These are phyloP conservation scores for Alliaria petiolata DNA, from an alignment of 345 rosid species.

Conservation along the genomic window DNA sequence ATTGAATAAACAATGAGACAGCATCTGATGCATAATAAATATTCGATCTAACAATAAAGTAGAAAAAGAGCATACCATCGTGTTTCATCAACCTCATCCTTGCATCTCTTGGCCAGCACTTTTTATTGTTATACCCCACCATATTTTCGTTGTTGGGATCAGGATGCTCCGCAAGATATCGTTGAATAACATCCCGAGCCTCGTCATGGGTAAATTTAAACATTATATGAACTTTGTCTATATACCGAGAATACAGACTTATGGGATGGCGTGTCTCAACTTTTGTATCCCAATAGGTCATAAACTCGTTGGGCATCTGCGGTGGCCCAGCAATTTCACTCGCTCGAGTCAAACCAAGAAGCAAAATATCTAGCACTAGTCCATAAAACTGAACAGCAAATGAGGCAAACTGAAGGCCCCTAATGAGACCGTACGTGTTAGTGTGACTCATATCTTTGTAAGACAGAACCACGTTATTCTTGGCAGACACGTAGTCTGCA, in stretches of 20 bases:
- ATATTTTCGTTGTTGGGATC: conserved; percentile 99
- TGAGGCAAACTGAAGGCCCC: conserved; percentile 99
- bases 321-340: conserved; percentile 99
- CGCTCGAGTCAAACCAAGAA: conserved; percentile 97
- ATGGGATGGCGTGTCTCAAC: conserved; percentile 98
- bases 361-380: conserved; percentile 84
- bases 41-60: neutral
- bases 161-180: conserved; percentile 98
- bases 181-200: conserved; percentile 98
- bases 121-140: conserved; percentile 99
- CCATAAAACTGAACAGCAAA: conserved; percentile 99
- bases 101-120: conserved; percentile 99
- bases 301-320: conserved; percentile 96
- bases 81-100: conserved; percentile 99
- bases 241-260: conserved; percentile 90
- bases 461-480: conserved; percentile 94
- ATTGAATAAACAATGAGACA: conserved; percentile 2
- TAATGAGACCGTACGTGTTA: conserved; percentile 94
- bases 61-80: conserved; percentile 56
- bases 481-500: conserved; percentile 99
- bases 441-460: conserved; percentile 99
- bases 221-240: conserved; percentile 93
- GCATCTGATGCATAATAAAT: neutral
- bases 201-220: conserved; percentile 97
- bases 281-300: conserved; percentile 96